Evolutionary conservation across 2,329 filamentous ascomycete genomes (phyloP).

Genomic region (Curvularia sp.): DNA sequence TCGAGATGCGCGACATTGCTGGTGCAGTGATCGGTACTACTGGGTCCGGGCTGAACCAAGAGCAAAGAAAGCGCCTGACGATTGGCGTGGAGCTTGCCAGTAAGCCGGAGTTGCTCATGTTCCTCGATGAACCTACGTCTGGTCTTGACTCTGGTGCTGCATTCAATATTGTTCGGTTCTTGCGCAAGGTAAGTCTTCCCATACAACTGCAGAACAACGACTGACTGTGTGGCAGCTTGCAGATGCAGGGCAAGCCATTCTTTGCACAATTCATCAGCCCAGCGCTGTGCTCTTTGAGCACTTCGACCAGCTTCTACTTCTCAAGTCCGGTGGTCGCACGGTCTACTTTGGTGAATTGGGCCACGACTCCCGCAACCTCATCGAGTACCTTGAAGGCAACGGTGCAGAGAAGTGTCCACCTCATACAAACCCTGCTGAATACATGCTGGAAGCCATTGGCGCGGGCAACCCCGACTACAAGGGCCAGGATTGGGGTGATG

Average conservation of each 20-base stretch:
- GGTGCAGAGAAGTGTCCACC: slow-evolving; percentile 61
- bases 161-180: slow-evolving; percentile 68
- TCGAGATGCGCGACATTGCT: slow-evolving; percentile 70
- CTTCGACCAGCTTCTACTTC: slow-evolving; percentile 70
- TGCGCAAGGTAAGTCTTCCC: slow-evolving; percentile 57
- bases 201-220: fast-evolving
- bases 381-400: slow-evolving; percentile 61
- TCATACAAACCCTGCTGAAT: slow-evolving; percentile 62
- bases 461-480: slow-evolving; percentile 53
- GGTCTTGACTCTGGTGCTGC: slow-evolving; percentile 75
- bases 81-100: slow-evolving; percentile 67
- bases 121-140: slow-evolving; percentile 79
- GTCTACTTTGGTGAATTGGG: slow-evolving; percentile 70
- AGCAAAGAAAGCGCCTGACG: slow-evolving; percentile 71
- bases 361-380: slow-evolving; percentile 50
- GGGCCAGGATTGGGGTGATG: slow-evolving; percentile 55
- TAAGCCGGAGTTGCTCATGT: slow-evolving; percentile 75
- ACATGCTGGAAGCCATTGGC: slow-evolving; percentile 58
- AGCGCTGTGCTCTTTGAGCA: slow-evolving; percentile 70
- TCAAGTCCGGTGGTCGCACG: slow-evolving; percentile 69
- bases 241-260: slow-evolving; percentile 69
- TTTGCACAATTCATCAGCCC: slow-evolving; percentile 75
- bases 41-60: slow-evolving; percentile 59
- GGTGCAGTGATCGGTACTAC: slow-evolving; percentile 69
- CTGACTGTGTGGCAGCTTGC: slow-evolving; percentile 54